Evolutionary conservation across 2,329 filamentous ascomycete genomes (phyloP).

Genomic region (Aspergillus tamarii): DNA sequence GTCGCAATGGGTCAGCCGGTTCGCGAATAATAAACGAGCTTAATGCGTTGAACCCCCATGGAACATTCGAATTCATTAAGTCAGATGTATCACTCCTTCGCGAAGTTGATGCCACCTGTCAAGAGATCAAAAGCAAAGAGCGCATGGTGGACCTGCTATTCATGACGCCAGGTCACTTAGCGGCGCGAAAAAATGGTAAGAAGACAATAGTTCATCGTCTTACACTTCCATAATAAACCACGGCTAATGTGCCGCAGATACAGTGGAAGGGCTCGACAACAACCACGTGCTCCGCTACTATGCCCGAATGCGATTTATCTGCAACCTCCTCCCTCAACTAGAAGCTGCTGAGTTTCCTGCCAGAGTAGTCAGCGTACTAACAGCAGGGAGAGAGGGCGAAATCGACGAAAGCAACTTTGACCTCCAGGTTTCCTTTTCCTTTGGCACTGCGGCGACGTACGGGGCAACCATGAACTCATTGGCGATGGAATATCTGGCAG

Average conservation of each 20-base stretch:
- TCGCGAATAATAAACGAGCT: constrained; percentile 50
- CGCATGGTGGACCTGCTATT: constrained; percentile 34
- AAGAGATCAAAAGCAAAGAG: constrained; percentile 44
- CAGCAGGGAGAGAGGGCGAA: neutral
- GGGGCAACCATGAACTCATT: neutral
- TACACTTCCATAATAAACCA: neutral
- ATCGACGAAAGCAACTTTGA: neutral
- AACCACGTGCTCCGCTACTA: constrained; percentile 36
- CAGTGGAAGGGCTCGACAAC: constrained; percentile 36
- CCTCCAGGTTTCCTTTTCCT: neutral
- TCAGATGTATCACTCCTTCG: constrained; percentile 55
- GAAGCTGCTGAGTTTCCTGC: neutral
- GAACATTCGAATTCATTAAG: constrained; percentile 24
- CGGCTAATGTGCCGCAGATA: constrained; percentile 23
- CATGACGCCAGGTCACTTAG: constrained; percentile 27
- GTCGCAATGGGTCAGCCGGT: constrained; percentile 43
- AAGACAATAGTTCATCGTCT: neutral
- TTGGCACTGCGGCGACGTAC: neutral
- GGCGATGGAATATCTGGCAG: neutral
- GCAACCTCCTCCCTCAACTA: constrained; percentile 35
- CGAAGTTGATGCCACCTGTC: constrained; percentile 55
- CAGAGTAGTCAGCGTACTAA: neutral
- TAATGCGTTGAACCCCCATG: constrained; percentile 44
- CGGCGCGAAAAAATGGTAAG: constrained; percentile 19
- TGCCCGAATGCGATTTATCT: constrained; percentile 39